These are phyloP conservation scores for Globisporangium radiosum DNA, from an alignment of 352 stramenopile species.

Conservation along the genomic window DNA sequence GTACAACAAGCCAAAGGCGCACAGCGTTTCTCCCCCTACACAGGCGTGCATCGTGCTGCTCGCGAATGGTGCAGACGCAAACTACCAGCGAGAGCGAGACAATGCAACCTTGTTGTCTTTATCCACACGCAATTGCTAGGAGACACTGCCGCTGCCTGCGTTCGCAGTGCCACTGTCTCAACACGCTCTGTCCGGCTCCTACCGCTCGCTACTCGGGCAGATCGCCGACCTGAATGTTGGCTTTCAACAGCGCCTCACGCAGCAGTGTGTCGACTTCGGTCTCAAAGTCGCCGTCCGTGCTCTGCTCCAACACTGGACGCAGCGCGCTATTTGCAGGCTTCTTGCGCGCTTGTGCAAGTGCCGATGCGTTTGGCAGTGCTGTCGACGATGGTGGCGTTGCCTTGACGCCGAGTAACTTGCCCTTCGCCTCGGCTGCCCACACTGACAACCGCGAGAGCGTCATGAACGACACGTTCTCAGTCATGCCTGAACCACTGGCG, in stretches of 20 bases:
- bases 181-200: too few species aligned
- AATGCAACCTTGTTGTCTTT: too few species aligned
- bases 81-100: too few species aligned
- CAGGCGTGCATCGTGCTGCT: too few species aligned
- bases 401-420: conserved; percentile 24
- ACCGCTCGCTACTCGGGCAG: too few species aligned
- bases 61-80: too few species aligned
- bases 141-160: too few species aligned
- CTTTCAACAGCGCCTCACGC: conserved; percentile 41
- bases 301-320: conserved; percentile 4
- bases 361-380: not conserved
- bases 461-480: conserved; percentile 61
- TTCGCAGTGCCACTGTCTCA: too few species aligned
- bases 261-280: conserved; percentile 34
- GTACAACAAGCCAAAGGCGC: too few species aligned
- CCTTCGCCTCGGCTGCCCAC: conserved; percentile 52
- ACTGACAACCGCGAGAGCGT: conserved; percentile 46
- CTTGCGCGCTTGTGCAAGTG: not conserved
- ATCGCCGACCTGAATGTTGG: conserved; percentile 33
- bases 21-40: too few species aligned
- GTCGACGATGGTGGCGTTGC: not conserved
- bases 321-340: not conserved
- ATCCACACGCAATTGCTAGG: too few species aligned
- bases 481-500: conserved; percentile 12
- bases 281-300: conserved; percentile 26